phyloP scores from a whole-genome alignment of 805 yeast species.

The Citeromyces matritensis region DNA sequence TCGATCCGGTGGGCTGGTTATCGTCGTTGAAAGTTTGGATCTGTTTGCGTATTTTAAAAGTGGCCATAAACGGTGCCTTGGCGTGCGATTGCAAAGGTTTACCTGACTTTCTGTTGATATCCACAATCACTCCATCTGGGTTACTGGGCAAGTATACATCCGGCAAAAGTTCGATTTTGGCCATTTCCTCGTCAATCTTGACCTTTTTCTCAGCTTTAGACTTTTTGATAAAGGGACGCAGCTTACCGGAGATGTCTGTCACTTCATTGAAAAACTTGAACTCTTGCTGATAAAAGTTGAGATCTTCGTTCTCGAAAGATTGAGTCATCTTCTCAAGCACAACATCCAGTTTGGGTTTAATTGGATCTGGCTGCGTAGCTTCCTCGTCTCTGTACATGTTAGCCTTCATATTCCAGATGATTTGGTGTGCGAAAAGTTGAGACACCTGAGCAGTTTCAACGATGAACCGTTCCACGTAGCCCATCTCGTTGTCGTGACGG shows the following conservation, averaged over 20 bases:
- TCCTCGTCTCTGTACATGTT: constrained; percentile 88
- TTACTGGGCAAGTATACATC: constrained; percentile 92
- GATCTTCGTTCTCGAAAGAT: constrained; percentile 46
- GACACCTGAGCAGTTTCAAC: constrained; percentile 86
- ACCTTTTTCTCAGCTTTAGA: constrained; percentile 92
- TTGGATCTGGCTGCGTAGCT: constrained; percentile 57
- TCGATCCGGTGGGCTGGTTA: constrained; percentile 13
- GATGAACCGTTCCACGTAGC: constrained; percentile 80
- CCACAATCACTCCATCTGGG: constrained; percentile 90
- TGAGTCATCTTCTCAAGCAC: constrained; percentile 52
- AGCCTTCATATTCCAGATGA: constrained; percentile 95
- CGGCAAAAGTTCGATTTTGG: constrained; percentile 48
- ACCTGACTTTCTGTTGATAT: constrained; percentile 85
- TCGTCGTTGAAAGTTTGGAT: constrained; percentile 26
- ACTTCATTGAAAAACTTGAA: constrained; percentile 84
- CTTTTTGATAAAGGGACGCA: constrained; percentile 88
- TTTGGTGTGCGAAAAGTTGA: constrained; percentile 90
- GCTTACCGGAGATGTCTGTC: constrained; percentile 85
- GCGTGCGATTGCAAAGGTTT: constrained; percentile 96
- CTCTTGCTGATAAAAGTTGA: constrained; percentile 62
- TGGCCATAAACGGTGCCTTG: constrained; percentile 96
- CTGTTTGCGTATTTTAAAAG: constrained; percentile 66
- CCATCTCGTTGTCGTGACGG: constrained; percentile 57
- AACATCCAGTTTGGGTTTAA: constrained; percentile 72
- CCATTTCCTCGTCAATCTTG: constrained; percentile 95